Evolutionary conservation across 2,329 filamentous ascomycete genomes (phyloP).

Genomic region (Fusarium sp.): DNA sequence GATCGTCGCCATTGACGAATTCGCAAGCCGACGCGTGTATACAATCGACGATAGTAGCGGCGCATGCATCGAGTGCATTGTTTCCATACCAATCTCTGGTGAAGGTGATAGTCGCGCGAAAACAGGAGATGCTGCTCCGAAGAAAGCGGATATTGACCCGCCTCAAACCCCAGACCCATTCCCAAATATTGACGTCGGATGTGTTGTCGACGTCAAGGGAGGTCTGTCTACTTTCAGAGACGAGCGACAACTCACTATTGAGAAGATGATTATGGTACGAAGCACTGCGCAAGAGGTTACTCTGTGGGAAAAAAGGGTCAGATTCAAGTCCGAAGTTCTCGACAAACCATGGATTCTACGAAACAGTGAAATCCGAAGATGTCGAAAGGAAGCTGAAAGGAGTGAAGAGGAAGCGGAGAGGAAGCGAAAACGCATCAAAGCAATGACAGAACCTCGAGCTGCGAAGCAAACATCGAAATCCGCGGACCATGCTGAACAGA

Average conservation of each 20-base stretch:
- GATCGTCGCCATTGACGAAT: constrained; percentile 72
- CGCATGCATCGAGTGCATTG: constrained; percentile 62
- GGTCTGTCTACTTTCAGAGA: constrained; percentile 60
- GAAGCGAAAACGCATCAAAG: constrained; percentile 43
- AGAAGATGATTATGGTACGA: constrained; percentile 60
- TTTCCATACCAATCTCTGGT: constrained; percentile 19
- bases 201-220: constrained; percentile 69
- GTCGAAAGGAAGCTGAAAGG: constrained; percentile 60
- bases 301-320: constrained; percentile 67
- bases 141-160: constrained; percentile 8
- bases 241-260: constrained; percentile 64
- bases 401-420: constrained; percentile 44
- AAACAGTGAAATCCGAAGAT: constrained; percentile 61
- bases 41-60: constrained; percentile 76
- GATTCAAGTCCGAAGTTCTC: constrained; percentile 64
- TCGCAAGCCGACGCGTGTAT: constrained; percentile 59
- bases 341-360: constrained; percentile 66
- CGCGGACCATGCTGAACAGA: constrained; percentile 9
- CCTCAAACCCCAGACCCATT: constrained; percentile 24
- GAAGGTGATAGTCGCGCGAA: constrained; percentile 1
- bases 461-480: constrained; percentile 9
- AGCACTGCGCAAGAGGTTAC: constrained; percentile 68
- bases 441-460: constrained; percentile 21
- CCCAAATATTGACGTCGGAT: constrained; percentile 61
- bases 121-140: constrained; percentile 2